Evolutionary conservation across 441 rosid genomes (phyloP).

Genomic region (Populus hybrid): DNA sequence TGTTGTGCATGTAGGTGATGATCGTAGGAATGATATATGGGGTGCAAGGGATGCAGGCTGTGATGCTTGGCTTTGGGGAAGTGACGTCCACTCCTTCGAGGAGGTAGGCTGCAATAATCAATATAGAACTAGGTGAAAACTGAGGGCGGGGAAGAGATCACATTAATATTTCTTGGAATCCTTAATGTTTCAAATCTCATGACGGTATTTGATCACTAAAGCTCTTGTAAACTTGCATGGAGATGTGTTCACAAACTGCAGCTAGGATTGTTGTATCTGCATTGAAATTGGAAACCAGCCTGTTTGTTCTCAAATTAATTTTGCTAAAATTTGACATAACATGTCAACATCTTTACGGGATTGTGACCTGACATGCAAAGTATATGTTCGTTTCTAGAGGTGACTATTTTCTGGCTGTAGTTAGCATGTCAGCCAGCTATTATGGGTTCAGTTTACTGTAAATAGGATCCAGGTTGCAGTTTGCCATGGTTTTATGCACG

Average conservation of each 20-base stretch:
- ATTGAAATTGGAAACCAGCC: not conserved
- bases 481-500: not conserved
- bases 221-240: not conserved
- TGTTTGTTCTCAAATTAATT: not conserved
- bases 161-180: not conserved
- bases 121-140: not conserved
- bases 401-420: not conserved
- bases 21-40: slow-evolving; percentile 95
- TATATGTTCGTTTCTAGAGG: no score
- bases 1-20: slow-evolving; percentile 94
- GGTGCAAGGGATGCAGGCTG: slow-evolving; percentile 98
- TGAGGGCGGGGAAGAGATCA: not conserved
- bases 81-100: slow-evolving; percentile 76
- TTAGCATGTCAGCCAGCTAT: not conserved
- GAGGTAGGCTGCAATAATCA: slow-evolving; percentile 43
- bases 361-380: not conserved
- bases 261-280: not conserved
- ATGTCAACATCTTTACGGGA: not conserved
- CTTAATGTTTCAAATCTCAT: not conserved
- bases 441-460: not conserved
- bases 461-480: not conserved
- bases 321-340: not conserved
- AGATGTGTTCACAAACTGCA: not conserved
- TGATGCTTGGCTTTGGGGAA: slow-evolving; percentile 99
- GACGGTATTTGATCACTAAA: not conserved